phyloP scores from a whole-genome alignment of 306 rosid species.

The Trifolium subterraneum region DNA sequence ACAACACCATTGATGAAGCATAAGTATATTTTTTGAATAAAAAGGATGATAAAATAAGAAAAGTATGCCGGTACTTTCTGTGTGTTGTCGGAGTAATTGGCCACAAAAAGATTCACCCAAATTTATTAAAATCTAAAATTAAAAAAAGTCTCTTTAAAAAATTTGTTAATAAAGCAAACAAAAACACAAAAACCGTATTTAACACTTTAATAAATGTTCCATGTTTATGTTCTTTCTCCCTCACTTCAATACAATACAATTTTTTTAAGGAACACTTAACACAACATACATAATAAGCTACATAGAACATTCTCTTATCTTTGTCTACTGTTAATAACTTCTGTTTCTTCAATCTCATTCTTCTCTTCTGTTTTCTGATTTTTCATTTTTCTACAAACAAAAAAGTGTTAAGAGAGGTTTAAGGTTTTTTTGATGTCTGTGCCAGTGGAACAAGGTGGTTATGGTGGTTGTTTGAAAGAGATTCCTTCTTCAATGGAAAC shows the following conservation, averaged over 20 bases:
- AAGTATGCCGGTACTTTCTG: slow-evolving; percentile 61
- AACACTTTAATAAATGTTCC: slow-evolving; percentile 3
- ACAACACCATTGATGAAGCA: slow-evolving; percentile 9
- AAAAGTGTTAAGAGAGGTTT: background rate
- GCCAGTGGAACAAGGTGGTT: slow-evolving; percentile 70
- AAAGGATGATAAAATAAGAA: slow-evolving; percentile 35
- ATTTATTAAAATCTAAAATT: slow-evolving; percentile 23
- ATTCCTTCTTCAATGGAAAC: slow-evolving; percentile 68
- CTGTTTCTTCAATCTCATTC: slow-evolving; percentile 6
- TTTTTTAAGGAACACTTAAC: background rate
- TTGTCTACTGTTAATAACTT: slow-evolving; percentile 28
- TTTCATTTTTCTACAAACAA: background rate
- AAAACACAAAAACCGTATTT: slow-evolving; percentile 11
- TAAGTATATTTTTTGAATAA: slow-evolving; percentile 11
- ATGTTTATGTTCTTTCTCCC: slow-evolving; percentile 3
- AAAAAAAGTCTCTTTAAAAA: background rate
- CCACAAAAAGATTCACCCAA: slow-evolving; percentile 65
- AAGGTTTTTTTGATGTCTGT: slow-evolving; percentile 57
- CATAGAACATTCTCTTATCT: slow-evolving; percentile 45
- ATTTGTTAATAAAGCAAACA: slow-evolving; percentile 36
- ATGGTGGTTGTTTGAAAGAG: slow-evolving; percentile 69
- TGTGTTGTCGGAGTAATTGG: slow-evolving; percentile 78
- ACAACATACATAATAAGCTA: slow-evolving; percentile 41
- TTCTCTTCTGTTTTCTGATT: slow-evolving; percentile 46
- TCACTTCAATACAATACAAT: slow-evolving; percentile 20